A percentile compares a stretch with the other conserved stretches of the same genome.
These are phyloP conservation scores for Penicillium sp. DNA, from an alignment of 2,329 filamentous ascomycete species.

Conservation along the genomic window DNA sequence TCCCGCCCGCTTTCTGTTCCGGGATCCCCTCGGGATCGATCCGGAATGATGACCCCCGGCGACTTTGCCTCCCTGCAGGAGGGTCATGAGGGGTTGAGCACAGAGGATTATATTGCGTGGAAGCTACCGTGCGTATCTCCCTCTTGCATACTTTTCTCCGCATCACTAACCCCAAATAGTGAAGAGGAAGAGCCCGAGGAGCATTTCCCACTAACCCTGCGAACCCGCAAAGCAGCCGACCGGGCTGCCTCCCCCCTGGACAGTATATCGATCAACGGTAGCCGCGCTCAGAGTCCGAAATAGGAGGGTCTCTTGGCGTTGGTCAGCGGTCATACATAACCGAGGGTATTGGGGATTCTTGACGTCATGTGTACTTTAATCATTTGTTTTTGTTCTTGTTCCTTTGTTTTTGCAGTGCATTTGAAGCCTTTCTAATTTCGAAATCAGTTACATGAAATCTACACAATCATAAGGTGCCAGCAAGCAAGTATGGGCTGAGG, in stretches of 20 bases:
- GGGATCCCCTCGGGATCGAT: constrained; percentile 84
- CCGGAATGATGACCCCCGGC: constrained; percentile 98
- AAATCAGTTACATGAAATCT: constrained; percentile 1
- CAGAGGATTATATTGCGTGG: constrained; percentile 98
- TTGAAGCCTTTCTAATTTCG: constrained; percentile 18
- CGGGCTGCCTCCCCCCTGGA: constrained; percentile 41
- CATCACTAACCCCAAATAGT: constrained; percentile 49
- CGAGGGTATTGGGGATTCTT: constrained; percentile 1
- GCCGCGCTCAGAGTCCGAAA: constrained; percentile 8
- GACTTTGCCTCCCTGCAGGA: constrained; percentile 97
- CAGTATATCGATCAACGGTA: constrained; percentile 34
- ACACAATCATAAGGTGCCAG: not conserved
- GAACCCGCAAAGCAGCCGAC: constrained; percentile 47
- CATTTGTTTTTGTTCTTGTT: constrained; percentile 12
- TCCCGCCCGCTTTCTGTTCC: constrained; percentile 91
- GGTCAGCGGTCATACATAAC: not conserved
- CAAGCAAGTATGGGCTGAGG: too few relatives aligned
- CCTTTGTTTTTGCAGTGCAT: constrained; percentile 17
- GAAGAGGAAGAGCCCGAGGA: constrained; percentile 91
- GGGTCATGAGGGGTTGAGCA: constrained; percentile 86
- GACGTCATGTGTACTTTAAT: constrained; percentile 16
- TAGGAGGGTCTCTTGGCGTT: not conserved
- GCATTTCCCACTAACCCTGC: constrained; percentile 68
- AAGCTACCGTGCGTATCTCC: constrained; percentile 81
- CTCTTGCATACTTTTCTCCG: not conserved